These are phyloP conservation scores for Cercospora citrullina DNA, from an alignment of 2,329 filamentous ascomycete species.

Conservation along the genomic window DNA sequence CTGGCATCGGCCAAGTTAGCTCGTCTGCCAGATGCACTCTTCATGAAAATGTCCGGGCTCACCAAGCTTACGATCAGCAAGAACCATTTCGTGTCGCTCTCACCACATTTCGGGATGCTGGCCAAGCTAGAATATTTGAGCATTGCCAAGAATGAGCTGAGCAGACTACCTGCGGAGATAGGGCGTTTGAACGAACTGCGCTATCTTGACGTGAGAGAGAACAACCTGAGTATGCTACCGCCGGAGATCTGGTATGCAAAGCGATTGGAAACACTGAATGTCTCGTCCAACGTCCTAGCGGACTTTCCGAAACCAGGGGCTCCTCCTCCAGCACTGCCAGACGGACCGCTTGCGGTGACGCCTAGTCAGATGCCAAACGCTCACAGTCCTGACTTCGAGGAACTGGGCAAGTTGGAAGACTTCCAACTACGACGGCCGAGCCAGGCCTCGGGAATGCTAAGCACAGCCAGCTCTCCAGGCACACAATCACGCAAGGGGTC, in stretches of 20 bases:
- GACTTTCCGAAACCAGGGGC: conserved; percentile 81
- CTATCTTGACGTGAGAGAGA: conserved; percentile 85
- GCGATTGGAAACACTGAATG: conserved; percentile 86
- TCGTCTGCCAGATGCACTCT: conserved; percentile 81
- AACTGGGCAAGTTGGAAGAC: conserved; percentile 66
- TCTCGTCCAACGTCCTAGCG: conserved; percentile 90
- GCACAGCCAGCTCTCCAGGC: conserved; percentile 50
- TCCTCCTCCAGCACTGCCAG: conserved; percentile 53
- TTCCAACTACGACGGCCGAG: conserved; percentile 72
- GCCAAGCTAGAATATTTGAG: conserved; percentile 86
- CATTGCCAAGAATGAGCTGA: conserved; percentile 87
- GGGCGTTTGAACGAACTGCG: conserved; percentile 82
- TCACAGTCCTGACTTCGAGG: conserved; percentile 73
- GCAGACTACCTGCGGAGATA: conserved; percentile 80
- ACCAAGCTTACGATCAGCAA: conserved; percentile 87
- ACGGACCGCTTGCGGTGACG: conserved; percentile 46
- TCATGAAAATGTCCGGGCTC: conserved; percentile 81
- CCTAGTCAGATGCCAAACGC: conserved; percentile 39
- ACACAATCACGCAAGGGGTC: conserved; percentile 70
- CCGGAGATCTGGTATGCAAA: conserved; percentile 95
- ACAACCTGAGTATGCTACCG: conserved; percentile 86
- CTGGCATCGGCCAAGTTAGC: conserved; percentile 88
- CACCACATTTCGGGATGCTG: conserved; percentile 79
- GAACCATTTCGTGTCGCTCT: conserved; percentile 92
- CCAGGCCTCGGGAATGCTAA: conserved; percentile 74